Conservation (phyloP, 345 rosid genomes). For the Brassica carinata region DNA sequence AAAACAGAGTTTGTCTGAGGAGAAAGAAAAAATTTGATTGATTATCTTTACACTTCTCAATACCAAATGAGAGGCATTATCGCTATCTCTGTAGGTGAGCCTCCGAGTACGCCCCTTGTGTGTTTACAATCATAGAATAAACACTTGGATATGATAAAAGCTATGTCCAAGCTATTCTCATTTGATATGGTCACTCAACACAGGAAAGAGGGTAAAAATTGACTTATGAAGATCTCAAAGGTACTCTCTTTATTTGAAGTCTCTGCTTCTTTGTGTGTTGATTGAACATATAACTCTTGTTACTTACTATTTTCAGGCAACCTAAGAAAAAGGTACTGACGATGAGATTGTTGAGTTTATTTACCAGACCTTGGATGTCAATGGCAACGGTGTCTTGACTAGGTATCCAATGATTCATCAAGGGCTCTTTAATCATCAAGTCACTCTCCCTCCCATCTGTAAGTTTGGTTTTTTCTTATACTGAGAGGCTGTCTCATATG, state of each 20-base stretch:
- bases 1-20: constrained; percentile 56
- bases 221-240: constrained; percentile 76
- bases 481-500: too few relatives aligned
- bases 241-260: constrained; percentile 34
- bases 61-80: constrained; percentile 35
- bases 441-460: not conserved
- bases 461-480: too few relatives aligned
- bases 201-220: constrained; percentile 57
- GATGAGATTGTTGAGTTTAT: constrained; percentile 85
- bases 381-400: constrained; percentile 56
- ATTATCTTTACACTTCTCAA: constrained; percentile 77
- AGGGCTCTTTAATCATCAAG: not conserved
- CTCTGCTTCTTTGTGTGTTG: not conserved
- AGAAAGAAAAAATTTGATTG: constrained; percentile 78
- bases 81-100: constrained; percentile 73
- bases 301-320: constrained; percentile 47
- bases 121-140: too few relatives aligned
- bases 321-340: constrained; percentile 77
- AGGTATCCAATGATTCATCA: constrained; percentile 46
- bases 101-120: not conserved
- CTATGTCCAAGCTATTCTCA: too few relatives aligned
- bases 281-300: not conserved
- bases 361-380: constrained; percentile 66
- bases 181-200: constrained; percentile 66
- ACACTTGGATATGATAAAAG: too few relatives aligned